phyloP scores from a whole-genome alignment of 108 stramenopile species.

The Conticribra guillardii region DNA sequence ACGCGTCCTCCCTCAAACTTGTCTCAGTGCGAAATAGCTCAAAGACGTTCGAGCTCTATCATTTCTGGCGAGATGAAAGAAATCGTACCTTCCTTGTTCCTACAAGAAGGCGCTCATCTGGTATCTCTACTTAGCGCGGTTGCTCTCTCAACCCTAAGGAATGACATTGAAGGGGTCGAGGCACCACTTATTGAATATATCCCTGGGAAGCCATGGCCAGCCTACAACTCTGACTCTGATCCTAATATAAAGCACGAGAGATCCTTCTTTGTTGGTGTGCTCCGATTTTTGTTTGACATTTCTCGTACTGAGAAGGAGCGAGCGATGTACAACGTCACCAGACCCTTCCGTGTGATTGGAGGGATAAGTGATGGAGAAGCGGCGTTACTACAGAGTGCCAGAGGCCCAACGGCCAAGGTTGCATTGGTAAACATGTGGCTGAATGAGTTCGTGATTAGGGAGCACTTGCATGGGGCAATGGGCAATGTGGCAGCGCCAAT shows the following conservation, averaged over 20 bases:
- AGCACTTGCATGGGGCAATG: conserved; percentile 64
- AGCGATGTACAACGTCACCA: conserved; percentile 66
- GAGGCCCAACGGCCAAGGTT: conserved; percentile 77
- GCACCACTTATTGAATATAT: conserved; percentile 63
- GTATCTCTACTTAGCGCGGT: conserved; percentile 68
- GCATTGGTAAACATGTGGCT: conserved; percentile 69
- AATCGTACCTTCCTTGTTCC: conserved; percentile 55
- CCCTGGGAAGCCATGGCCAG: conserved; percentile 68
- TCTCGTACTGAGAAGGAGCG: conserved; percentile 53
- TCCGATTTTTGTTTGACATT: conserved; percentile 56
- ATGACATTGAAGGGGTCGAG: conserved; percentile 71
- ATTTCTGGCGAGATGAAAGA: background rate
- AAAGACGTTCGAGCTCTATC: background rate
- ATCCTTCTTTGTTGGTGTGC: background rate
- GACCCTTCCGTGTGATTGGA: conserved; percentile 80
- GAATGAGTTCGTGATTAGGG: conserved; percentile 75
- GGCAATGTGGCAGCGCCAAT: conserved; percentile 69
- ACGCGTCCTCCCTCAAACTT: too few relatives aligned
- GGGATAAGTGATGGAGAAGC: conserved; percentile 71
- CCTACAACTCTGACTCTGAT: conserved; percentile 51
- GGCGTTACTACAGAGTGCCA: conserved; percentile 60
- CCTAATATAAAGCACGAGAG: conserved; percentile 24
- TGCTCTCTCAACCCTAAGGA: conserved; percentile 66
- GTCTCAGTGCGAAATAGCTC: too few relatives aligned
- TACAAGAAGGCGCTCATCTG: conserved; percentile 76